Conservation (phyloP, 768 basidiomycete species). For the Agaricus subrufescens region DNA sequence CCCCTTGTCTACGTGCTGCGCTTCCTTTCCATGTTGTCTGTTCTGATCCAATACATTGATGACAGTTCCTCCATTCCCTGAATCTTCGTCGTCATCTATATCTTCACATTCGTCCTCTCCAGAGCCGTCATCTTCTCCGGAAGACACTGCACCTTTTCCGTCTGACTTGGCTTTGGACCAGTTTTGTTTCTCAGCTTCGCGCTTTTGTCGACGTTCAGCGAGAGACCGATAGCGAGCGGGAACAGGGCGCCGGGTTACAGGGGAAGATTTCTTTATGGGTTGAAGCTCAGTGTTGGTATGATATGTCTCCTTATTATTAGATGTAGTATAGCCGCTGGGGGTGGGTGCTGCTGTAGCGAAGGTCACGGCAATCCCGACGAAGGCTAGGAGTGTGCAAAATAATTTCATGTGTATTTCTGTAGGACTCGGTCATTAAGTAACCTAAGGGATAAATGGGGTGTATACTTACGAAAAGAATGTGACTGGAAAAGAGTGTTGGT, state of each 20-base stretch:
- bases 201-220: not conserved
- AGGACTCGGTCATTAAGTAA: not conserved
- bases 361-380: not conserved
- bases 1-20: too few relatives aligned
- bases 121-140: not conserved
- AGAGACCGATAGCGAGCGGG: not conserved
- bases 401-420: not conserved
- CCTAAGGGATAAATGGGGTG: too few relatives aligned
- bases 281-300: not conserved
- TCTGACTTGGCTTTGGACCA: not conserved
- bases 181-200: not conserved
- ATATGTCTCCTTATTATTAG: not conserved
- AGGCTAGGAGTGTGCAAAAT: not conserved
- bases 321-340: not conserved
- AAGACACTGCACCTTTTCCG: too few relatives aligned
- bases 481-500: too few relatives aligned
- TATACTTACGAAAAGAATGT: too few relatives aligned
- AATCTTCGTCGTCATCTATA: slow-evolving; percentile 2
- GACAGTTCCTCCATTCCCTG: not conserved
- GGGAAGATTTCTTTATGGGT: not conserved
- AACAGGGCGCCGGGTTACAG: not conserved
- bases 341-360: not conserved
- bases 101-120: not conserved
- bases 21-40: too few relatives aligned
- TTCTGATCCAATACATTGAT: not conserved